phyloP scores from a whole-genome alignment of 129 eudicot species.

The Arctium lappa region DNA sequence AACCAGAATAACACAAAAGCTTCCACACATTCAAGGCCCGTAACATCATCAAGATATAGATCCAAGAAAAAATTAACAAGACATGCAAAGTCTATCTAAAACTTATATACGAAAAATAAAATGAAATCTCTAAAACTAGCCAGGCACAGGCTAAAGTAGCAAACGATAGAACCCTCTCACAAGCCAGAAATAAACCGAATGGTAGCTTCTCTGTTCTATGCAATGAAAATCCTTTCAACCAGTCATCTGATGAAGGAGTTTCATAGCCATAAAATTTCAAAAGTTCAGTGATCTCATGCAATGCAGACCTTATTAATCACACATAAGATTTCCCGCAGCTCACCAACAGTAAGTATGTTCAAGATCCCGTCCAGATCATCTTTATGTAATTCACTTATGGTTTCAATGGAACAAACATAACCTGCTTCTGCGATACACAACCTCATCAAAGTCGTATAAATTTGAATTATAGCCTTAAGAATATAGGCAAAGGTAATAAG shows the following conservation, averaged over 20 bases:
- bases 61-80: no score
- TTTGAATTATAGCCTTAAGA: neutral
- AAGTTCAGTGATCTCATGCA: constrained; percentile 1
- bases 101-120: no score
- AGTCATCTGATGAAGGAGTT: neutral
- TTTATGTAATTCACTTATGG: constrained; percentile 34
- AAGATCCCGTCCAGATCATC: constrained; percentile 52
- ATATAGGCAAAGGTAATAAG: neutral
- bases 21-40: no score
- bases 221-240: neutral
- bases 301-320: constrained; percentile 61
- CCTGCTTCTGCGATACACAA: constrained; percentile 56
- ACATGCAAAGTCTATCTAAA: no score
- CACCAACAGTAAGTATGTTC: constrained; percentile 60
- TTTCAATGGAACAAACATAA: constrained; percentile 36
- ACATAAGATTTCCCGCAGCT: constrained; percentile 59
- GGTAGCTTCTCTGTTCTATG: neutral
- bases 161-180: neutral
- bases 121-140: no score
- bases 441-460: neutral
- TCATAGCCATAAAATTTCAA: neutral
- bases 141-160: neutral
- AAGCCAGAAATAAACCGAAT: neutral
- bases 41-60: no score
- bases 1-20: no score